These are phyloP conservation scores for Gelatoporia subvermispora DNA, from an alignment of 768 basidiomycete genomes.

Conservation along the genomic window DNA sequence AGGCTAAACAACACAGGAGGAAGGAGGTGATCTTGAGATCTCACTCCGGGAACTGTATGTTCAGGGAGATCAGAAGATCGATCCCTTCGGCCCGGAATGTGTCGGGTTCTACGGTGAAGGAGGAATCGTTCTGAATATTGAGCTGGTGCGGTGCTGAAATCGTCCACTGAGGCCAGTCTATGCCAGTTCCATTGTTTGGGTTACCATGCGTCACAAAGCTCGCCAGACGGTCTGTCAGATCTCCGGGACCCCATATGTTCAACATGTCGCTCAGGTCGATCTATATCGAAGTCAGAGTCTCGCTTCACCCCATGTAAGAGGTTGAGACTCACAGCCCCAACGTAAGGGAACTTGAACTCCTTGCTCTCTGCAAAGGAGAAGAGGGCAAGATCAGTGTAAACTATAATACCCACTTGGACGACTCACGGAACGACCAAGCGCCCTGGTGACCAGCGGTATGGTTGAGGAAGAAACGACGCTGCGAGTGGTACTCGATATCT, in stretches of 20 bases:
- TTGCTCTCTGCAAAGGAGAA: slow-evolving; percentile 5
- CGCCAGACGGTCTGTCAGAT: slow-evolving; percentile 23
- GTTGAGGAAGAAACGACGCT: slow-evolving; percentile 31
- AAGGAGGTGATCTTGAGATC: no score
- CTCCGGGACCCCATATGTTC: slow-evolving; percentile 17
- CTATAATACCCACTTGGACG: no score
- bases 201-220: slow-evolving; percentile 16
- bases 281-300: slow-evolving; percentile 17
- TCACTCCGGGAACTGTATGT: no score
- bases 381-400: neutral
- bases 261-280: slow-evolving; percentile 33
- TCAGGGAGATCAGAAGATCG: no score
- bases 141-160: slow-evolving; percentile 7
- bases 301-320: neutral
- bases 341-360: slow-evolving; percentile 2
- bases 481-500: slow-evolving; percentile 30
- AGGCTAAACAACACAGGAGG: no score
- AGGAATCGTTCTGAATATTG: slow-evolving; percentile 11
- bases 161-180: slow-evolving; percentile 21
- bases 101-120: no score
- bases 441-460: slow-evolving; percentile 26
- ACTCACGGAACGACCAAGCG: slow-evolving; percentile 31
- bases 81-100: no score
- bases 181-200: slow-evolving; percentile 20
- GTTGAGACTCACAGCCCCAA: slow-evolving; percentile 3